phyloP scores from a whole-genome alignment of 768 basidiomycete species.

The Saitozyma sp. region DNA sequence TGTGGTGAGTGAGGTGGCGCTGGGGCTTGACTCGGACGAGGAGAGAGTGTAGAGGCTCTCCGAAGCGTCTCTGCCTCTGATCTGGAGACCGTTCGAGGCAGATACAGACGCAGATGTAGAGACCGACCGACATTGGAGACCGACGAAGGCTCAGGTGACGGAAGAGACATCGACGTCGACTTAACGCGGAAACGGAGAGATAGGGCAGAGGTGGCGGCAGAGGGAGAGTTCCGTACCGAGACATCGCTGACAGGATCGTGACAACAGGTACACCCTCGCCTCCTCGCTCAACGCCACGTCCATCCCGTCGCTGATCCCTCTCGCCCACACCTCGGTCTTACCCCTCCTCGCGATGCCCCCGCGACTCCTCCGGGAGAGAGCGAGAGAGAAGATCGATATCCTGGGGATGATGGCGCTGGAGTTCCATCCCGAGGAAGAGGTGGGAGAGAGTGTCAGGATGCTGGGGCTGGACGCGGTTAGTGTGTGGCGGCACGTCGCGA shows the following conservation, averaged over 20 bases:
- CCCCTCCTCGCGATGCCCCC: constrained; percentile 14
- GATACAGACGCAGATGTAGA: too few species aligned
- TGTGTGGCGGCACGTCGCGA: constrained; percentile 6
- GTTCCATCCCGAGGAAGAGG: constrained; percentile 2
- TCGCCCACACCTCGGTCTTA: constrained; percentile 15
- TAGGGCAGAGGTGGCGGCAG: too few species aligned
- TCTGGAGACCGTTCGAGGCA: too few species aligned
- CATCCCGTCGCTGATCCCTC: constrained; percentile 17
- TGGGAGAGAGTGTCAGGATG: not conserved
- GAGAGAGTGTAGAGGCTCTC: too few species aligned
- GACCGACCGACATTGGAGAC: too few species aligned
- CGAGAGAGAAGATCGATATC: constrained; percentile 5
- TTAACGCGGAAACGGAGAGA: too few species aligned
- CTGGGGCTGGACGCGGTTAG: constrained; percentile 8
- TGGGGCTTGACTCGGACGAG: too few species aligned
- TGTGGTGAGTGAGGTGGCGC: constrained; percentile 8
- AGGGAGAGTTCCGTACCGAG: too few species aligned
- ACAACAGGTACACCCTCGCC: constrained; percentile 10
- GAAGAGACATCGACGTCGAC: too few species aligned
- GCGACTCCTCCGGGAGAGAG: constrained; percentile 4
- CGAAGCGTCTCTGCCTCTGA: too few species aligned
- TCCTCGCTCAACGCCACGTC: constrained; percentile 4
- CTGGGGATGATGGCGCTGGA: constrained; percentile 8
- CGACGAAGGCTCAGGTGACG: too few species aligned
- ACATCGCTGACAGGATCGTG: not conserved